These are phyloP conservation scores for Candida tunisiensis DNA, from an alignment of 1,139 yeast species.

Conservation along the genomic window DNA sequence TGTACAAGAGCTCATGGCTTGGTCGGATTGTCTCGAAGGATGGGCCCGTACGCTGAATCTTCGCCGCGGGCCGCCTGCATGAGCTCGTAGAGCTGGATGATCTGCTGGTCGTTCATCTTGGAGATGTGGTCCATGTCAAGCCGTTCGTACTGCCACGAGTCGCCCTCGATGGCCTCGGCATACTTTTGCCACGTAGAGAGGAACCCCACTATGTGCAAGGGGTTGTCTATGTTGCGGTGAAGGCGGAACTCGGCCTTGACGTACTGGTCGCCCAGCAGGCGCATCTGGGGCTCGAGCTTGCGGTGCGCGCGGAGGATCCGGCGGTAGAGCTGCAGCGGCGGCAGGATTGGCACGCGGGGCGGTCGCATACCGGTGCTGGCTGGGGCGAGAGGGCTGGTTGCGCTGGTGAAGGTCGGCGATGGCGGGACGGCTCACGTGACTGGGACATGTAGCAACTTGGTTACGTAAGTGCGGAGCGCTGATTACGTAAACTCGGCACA, in stretches of 20 bases:
- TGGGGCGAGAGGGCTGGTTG: not conserved
- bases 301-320: conserved; percentile 68
- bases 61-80: conserved; percentile 42
- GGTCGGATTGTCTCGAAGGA: conserved; percentile 2
- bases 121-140: conserved; percentile 51
- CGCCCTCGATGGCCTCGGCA: conserved; percentile 52
- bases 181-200: conserved; percentile 88
- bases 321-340: conserved; percentile 66
- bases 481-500: too few relatives aligned
- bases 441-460: too few relatives aligned
- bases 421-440: too few relatives aligned
- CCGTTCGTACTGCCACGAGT: conserved; percentile 58
- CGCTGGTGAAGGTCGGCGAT: not conserved
- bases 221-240: conserved; percentile 73
- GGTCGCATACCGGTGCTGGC: not conserved
- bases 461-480: too few relatives aligned
- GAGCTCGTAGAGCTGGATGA: conserved; percentile 63
- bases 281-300: conserved; percentile 45
- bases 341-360: conserved; percentile 31
- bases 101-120: conserved; percentile 82
- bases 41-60: conserved; percentile 14
- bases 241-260: conserved; percentile 81
- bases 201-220: conserved; percentile 86
- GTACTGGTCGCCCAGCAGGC: conserved; percentile 76
- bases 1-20: too few relatives aligned